Evolutionary conservation across 169 alveolate genomes (phyloP).

Genomic region (Besnoitia besnoiti): DNA sequence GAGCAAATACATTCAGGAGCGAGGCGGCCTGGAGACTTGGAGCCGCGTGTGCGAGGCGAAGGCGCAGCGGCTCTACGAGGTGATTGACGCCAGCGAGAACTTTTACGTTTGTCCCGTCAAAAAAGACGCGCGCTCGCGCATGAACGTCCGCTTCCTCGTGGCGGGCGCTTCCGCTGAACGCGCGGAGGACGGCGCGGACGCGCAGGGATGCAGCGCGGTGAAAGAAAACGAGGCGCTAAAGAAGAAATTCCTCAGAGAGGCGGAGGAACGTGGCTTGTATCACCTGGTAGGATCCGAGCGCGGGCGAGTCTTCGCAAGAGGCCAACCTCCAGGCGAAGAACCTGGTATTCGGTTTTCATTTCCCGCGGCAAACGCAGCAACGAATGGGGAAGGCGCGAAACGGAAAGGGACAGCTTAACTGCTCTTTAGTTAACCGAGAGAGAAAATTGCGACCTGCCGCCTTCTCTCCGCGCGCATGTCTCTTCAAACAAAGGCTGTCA

Average conservation of each 20-base stretch:
- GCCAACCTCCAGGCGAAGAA: too few species aligned
- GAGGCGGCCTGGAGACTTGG: constrained; percentile 69
- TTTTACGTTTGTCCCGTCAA: not conserved
- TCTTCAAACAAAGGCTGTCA: too few species aligned
- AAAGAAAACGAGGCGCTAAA: not conserved
- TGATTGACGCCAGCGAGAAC: constrained; percentile 66
- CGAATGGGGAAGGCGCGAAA: too few species aligned
- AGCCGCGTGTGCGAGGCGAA: constrained; percentile 42
- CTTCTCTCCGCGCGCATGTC: too few species aligned
- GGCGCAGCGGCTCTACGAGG: constrained; percentile 65
- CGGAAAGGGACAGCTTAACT: too few species aligned
- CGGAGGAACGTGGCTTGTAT: not conserved
- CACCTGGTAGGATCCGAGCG: not conserved
- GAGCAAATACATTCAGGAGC: constrained; percentile 62
- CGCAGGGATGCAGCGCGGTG: too few species aligned
- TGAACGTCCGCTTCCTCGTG: not conserved
- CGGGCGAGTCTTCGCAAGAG: too few species aligned
- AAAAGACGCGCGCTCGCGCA: not conserved
- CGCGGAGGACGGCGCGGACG: not conserved
- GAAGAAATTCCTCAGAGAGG: not conserved
- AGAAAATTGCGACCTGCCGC: too few species aligned
- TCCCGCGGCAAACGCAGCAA: too few species aligned
- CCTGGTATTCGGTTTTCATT: too few species aligned
- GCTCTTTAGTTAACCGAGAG: too few species aligned
- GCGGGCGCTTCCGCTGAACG: not conserved